These are phyloP conservation scores for Diversispora eburnea DNA, from an alignment of 192 early-diverging fungal genomes.

Conservation along the genomic window DNA sequence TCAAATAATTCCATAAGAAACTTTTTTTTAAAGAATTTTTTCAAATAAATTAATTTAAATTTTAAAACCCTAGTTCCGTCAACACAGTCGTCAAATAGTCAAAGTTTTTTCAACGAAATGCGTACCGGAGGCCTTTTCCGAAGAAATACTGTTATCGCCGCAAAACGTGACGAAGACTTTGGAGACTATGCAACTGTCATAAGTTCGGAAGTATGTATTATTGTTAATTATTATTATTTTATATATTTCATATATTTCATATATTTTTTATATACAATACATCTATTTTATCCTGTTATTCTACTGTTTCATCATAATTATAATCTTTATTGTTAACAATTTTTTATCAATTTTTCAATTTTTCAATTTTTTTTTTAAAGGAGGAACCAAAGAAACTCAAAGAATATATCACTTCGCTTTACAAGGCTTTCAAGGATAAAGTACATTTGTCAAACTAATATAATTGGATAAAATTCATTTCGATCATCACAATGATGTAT, in stretches of 20 bases:
- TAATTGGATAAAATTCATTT: neutral
- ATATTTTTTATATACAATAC: neutral
- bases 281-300: neutral
- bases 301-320: neutral
- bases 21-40: no score
- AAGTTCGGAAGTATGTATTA: constrained; percentile 14
- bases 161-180: constrained; percentile 22
- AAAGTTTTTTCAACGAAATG: neutral
- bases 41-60: no score
- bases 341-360: no score
- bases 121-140: constrained; percentile 11
- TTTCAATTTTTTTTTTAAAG: neutral
- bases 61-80: no score
- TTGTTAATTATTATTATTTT: neutral
- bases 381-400: constrained; percentile 21
- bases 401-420: constrained; percentile 25
- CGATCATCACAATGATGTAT: neutral
- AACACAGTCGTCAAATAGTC: no score
- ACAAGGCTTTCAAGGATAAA: constrained; percentile 25
- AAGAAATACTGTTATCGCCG: neutral
- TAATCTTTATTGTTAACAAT: no score
- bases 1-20: no score
- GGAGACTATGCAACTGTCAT: constrained; percentile 20
- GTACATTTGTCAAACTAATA: neutral
- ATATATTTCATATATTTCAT: neutral